Evolutionary conservation across 2,329 filamentous ascomycete species (phyloP).

Genomic region (Cordyceps cicadae): DNA sequence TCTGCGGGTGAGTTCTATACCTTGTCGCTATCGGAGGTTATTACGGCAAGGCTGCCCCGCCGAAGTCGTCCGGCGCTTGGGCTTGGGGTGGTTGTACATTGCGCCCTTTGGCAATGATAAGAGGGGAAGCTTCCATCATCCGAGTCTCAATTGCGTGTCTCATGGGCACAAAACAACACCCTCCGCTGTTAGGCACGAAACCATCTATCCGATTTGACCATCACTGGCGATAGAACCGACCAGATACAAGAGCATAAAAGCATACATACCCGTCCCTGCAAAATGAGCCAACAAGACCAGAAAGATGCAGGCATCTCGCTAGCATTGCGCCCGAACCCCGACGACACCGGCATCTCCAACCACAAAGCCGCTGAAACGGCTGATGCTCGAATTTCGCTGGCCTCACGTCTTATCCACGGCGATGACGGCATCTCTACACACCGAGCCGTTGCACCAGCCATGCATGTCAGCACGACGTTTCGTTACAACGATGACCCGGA

Average conservation of each 20-base stretch:
- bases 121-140: not conserved
- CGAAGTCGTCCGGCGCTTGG: not conserved
- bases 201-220: not conserved
- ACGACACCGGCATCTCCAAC: conserved; percentile 67
- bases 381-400: conserved; percentile 34
- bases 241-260: too few species aligned
- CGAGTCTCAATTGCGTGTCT: not conserved
- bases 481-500: conserved; percentile 68
- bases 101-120: not conserved
- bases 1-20: too few species aligned
- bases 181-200: not conserved
- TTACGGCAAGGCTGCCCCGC: not conserved
- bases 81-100: not conserved
- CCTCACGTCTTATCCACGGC: conserved; percentile 71
- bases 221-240: too few species aligned
- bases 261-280: not conserved
- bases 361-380: conserved; percentile 78
- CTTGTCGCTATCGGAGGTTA: not conserved
- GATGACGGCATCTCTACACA: conserved; percentile 69
- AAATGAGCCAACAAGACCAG: not conserved
- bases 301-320: conserved; percentile 30
- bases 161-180: too few species aligned
- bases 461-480: conserved; percentile 90
- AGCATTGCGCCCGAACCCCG: conserved; percentile 69
- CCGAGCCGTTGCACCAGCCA: conserved; percentile 74